A percentile compares a stretch with the other conserved stretches of the same genome.
These are phyloP conservation scores for Kodamaea arcana DNA, from an alignment of 1,139 yeast genomes.

Conservation along the genomic window DNA sequence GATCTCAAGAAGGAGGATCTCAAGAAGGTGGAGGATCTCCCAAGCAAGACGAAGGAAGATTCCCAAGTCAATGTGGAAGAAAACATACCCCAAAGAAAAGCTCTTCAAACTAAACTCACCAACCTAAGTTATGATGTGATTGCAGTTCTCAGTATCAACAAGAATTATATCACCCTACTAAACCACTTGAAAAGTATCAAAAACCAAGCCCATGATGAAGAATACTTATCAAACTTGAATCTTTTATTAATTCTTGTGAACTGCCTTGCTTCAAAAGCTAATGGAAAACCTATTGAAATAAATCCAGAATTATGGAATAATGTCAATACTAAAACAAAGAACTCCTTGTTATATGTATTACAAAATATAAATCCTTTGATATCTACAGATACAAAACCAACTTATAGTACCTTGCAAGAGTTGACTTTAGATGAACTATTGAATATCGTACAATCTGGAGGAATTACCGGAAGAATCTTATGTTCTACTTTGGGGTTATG, in stretches of 20 bases:
- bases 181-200: constrained; percentile 24
- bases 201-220: constrained; percentile 10
- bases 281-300: constrained; percentile 5
- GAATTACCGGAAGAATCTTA: constrained; percentile 25
- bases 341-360: constrained; percentile 18
- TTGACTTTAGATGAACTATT: constrained; percentile 12
- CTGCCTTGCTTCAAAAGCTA: constrained; percentile 8
- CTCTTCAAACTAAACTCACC: constrained; percentile 17
- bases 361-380: constrained; percentile 16
- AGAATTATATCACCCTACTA: constrained; percentile 27
- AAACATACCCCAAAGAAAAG: too few species aligned
- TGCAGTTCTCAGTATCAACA: constrained; percentile 28
- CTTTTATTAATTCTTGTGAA: constrained; percentile 19
- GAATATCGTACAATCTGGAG: constrained; percentile 16
- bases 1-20: constrained; percentile 5
- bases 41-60: too few species aligned
- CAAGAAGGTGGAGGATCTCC: too few species aligned
- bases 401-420: background rate
- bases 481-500: constrained; percentile 32
- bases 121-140: constrained; percentile 34
- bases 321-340: constrained; percentile 10
- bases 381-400: constrained; percentile 3
- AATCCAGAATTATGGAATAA: constrained; percentile 7
- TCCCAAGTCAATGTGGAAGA: too few species aligned
- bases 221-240: constrained; percentile 19